These are phyloP conservation scores for Dioszegia crocea DNA, from an alignment of 768 basidiomycete species.

Conservation along the genomic window DNA sequence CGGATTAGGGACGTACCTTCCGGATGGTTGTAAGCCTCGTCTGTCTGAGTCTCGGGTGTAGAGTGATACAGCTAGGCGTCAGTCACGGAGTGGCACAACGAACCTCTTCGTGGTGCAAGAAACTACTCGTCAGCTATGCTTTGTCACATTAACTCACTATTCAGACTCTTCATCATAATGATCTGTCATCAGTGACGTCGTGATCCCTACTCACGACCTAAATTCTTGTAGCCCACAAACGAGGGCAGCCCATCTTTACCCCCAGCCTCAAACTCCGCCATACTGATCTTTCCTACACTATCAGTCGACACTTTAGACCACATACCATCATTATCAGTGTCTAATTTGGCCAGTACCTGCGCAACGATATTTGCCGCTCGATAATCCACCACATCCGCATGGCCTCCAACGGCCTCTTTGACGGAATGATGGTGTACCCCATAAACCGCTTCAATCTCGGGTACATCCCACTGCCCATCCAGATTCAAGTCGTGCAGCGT, in stretches of 20 bases:
- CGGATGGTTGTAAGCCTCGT: conserved; percentile 87
- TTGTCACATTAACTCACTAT: conserved; percentile 35
- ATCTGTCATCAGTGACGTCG: conserved; percentile 14
- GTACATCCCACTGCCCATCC: conserved; percentile 74
- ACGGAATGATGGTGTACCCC: conserved; percentile 87
- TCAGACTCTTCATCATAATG: conserved; percentile 50
- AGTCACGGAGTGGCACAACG: neutral
- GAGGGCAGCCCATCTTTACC: conserved; percentile 47
- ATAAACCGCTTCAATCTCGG: conserved; percentile 92
- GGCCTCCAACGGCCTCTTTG: conserved; percentile 63
- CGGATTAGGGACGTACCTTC: conserved; percentile 58
- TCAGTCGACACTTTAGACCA: conserved; percentile 44
- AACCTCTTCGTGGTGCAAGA: conserved; percentile 81
- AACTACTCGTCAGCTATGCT: conserved; percentile 32
- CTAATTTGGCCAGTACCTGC: conserved; percentile 65
- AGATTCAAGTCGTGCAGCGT: conserved; percentile 87
- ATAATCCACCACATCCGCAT: conserved; percentile 62
- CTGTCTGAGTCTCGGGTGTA: conserved; percentile 95
- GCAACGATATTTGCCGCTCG: conserved; percentile 76
- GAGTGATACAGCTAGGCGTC: conserved; percentile 72
- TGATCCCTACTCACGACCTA: conserved; percentile 43
- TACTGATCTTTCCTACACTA: conserved; percentile 34
- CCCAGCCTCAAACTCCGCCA: conserved; percentile 46
- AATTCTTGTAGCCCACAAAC: conserved; percentile 47
- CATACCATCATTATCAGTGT: conserved; percentile 69